Base-by-base conservation (phyloP, 371 early-diverging fungal species). In the Rhizopus arrhizus region DNA sequence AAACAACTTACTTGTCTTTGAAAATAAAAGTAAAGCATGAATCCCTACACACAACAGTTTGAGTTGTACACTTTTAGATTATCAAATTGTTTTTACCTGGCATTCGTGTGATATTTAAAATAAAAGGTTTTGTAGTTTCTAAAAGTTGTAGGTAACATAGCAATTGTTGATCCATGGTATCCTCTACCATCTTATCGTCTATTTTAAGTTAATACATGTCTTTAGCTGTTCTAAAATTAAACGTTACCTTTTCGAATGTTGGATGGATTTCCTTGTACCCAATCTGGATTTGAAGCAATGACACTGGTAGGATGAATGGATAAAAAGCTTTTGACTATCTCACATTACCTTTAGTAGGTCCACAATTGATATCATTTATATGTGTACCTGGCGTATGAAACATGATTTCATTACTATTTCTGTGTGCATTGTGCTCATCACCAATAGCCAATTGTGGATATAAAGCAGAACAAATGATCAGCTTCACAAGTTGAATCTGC, bases 371-470 rank as follows among this genome's bases (percentile, higher is more conserved):
- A 22, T 22, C 22, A 22, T 15, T 33, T 10, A 5, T 34, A 11
- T 13, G 3, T 28, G 52, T 66, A 77, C 79, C 66, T 42, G 70
- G 65, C 4, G 78, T 72, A 61, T 83, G 80, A 50, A 80, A 83
- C 9, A 86, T 71, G 61, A 87, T 73, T 42, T 89, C 89, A 28
- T 79, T 76, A 29, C 74, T 76, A 15, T 78, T 78, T 29, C 86
- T 62, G 51, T 78, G 68, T 4, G 75, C 74, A 55, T 89, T 89
- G 35, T 84, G 82, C 12, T 81, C 84, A 59, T 89, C 89, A 2
- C 85, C 76, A 45, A 87, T 79, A 15, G 88, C 87, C 33, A 87
- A 54, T 46, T 89, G 80, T 3, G 89, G 89, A 62, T 88, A 89
- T 5, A 89, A 59, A 10, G 88, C 82, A 2, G 85, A 83, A 52